Base-by-base conservation (phyloP, 1,284 basidiomycete genomes). In the Marasmius tenuissimus region DNA sequence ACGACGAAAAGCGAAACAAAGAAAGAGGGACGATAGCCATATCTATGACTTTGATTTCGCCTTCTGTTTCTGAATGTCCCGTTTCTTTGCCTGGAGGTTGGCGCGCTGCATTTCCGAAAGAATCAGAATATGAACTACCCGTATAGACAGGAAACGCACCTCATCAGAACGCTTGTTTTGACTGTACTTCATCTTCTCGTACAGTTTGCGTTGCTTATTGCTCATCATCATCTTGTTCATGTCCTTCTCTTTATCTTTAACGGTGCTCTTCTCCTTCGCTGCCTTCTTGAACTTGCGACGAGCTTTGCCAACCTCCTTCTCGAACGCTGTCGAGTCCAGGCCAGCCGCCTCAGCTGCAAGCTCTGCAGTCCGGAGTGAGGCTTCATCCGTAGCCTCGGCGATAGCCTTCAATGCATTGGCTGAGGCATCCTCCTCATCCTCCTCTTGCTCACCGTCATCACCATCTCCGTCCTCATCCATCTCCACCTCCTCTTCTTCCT, bases 211-310 rank as follows among this genome's bases (percentile, higher is more conserved):
- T 78, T 98, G 93, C 80, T 93, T 96, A 80, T 96, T 97, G 79
- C 93, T 97, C 88, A 99, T 91, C 87, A 99, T 87, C 88, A 97
- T 97, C 84, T 97, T 97, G 76, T 95, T 93, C 91, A 98, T 94
- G 71, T 97, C 92, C 73, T 90, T 83, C 73, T 97, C 95, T 14
- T 76, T 81, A 35, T 79, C 76, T 64, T 67, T 77, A 68, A 72
- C 79, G 11, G 62, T 66, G 35, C 68, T 66, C 47, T 69, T 60
- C 61, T 65, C 63, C 34, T 59, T 52, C 71, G 71, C 60, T 72
- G 74, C 69, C 78, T 34, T 75, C 63, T 70, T 72, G 50, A 73
- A 72, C 71, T 86, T 83, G 78, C 85, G 89, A 70, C 79, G 77
- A 50, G 86, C 83, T 73, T 90, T 89, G 71, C 83, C 84, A 61